Evolutionary conservation across 2,329 filamentous ascomycete genomes (phyloP), one percentile per base, ranked within the genome.

Genomic region (Aspergillus ochraceoroseus): DNA sequence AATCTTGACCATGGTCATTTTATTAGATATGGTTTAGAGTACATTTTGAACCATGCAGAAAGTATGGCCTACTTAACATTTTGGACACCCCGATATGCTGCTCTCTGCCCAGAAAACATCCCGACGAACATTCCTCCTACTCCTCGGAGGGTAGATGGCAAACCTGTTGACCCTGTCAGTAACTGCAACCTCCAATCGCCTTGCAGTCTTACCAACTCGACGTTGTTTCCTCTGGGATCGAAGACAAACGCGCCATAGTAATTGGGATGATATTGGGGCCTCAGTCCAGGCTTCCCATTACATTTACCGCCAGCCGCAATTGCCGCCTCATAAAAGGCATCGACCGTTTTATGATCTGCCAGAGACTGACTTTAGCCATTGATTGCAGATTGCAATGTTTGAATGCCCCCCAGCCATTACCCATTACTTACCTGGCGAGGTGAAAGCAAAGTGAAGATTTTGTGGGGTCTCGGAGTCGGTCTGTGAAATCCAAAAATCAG

Each of bases 171-270:
- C 11, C 9, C 3, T 2, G 12, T 30, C 32, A 41, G 32, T 13
- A 8, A 4, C 9, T 17, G 17, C 18, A 14, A 9, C 18, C 8
- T 4, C 9, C 28, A 36, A 29, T 1, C 4, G 8, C 11, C 13
- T 8, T 5, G 9, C 11, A 3, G 14, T 46, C 48, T 41, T 22
- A 52, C 51, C 42, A 53, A 65, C 57, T 77, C 74, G 30, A 76
- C 66, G 47, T 77, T 77, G 49, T 76, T 76, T 0, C 74, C 73
- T 3, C 63, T 56, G 1, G 72, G 71, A 49, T 76, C 73, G 27
- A 66, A 53, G 4, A 76, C 62, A 57, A 72, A 77, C 0, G 73
- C 71, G 1, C 55, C 73, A 37, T 75, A 77, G 53, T 76, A 77
- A 4, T 61, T 61, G 9, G 64, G 52, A 30, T 64, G 62, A 50